Evolutionary conservation across 441 rosid genomes (phyloP).

Genomic region (Flueggea neowawraea): DNA sequence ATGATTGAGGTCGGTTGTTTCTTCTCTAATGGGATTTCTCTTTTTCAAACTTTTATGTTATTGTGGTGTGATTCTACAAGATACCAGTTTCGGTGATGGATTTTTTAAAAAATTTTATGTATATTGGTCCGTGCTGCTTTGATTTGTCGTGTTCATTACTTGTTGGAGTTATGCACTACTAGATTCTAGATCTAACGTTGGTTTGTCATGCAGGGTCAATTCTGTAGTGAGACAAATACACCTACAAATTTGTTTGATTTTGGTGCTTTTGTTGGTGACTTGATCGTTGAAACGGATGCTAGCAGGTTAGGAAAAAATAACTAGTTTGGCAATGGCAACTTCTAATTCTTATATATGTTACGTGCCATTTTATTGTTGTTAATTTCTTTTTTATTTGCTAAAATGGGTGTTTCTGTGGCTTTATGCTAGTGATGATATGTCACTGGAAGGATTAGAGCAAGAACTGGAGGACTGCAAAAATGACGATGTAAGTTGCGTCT

Average conservation of each 20-base stretch:
- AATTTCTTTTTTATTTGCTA: not conserved
- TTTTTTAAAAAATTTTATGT: too few species aligned
- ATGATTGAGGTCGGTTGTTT: too few species aligned
- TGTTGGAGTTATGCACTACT: too few species aligned
- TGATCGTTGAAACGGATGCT: slow-evolving; percentile 62
- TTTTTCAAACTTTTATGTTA: too few species aligned
- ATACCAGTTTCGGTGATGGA: too few species aligned
- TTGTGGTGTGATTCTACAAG: too few species aligned
- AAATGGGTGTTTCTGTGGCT: not conserved
- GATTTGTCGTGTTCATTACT: too few species aligned
- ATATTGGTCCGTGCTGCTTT: too few species aligned
- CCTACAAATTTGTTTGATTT: slow-evolving; percentile 62
- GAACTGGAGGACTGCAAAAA: slow-evolving; percentile 88
- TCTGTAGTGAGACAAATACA: slow-evolving; percentile 21
- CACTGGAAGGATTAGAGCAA: slow-evolving; percentile 90
- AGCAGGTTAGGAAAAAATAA: slow-evolving; percentile 41
- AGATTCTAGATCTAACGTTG: too few species aligned
- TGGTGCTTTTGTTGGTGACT: slow-evolving; percentile 91
- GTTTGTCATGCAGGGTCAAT: too few species aligned
- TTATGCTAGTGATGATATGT: slow-evolving; percentile 70
- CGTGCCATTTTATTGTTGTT: not conserved
- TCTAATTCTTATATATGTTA: not conserved
- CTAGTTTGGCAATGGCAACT: too few species aligned
- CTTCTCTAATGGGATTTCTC: too few species aligned
- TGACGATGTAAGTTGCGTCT: slow-evolving; percentile 60